Conservation (phyloP, 2,329 filamentous ascomycete species). For the Fusarium buxicola region DNA sequence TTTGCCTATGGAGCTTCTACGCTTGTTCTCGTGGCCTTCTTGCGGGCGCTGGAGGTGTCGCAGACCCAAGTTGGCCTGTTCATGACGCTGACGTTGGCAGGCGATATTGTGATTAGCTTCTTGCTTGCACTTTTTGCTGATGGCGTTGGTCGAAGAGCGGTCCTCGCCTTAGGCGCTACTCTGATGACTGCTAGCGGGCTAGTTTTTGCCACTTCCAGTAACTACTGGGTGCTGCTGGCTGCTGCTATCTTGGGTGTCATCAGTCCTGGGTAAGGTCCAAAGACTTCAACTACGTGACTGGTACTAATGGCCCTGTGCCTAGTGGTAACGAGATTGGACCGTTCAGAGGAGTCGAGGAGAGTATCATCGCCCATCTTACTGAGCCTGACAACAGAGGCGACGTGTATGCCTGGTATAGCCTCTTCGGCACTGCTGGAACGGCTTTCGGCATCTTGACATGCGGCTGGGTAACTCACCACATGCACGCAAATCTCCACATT, state of each 20-base stretch:
- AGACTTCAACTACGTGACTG: fast-evolving
- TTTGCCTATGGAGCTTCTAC: conserved; percentile 72
- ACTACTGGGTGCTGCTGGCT: conserved; percentile 68
- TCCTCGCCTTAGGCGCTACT: conserved; percentile 65
- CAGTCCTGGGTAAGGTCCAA: conserved; percentile 59
- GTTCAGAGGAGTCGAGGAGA: conserved; percentile 72
- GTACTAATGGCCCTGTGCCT: not conserved
- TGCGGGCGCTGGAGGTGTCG: conserved; percentile 62
- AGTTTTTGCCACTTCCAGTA: conserved; percentile 63
- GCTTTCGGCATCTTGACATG: conserved; percentile 69
- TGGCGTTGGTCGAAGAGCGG: conserved; percentile 63
- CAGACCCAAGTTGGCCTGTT: conserved; percentile 69
- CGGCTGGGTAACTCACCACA: conserved; percentile 68
- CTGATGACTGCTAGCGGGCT: conserved; percentile 68
- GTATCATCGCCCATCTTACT: conserved; percentile 68
- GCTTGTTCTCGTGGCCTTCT: conserved; percentile 67
- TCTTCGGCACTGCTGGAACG: conserved; percentile 68
- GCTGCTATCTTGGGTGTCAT: conserved; percentile 72
- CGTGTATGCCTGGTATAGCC: conserved; percentile 71
- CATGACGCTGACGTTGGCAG: conserved; percentile 72
- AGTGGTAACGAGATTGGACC: conserved; percentile 74
- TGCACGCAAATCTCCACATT: conserved; percentile 59
- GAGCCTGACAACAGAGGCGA: conserved; percentile 59
- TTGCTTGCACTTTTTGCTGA: conserved; percentile 70
- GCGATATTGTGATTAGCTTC: conserved; percentile 70